Evolutionary conservation across 148 eudicot genomes (phyloP), one percentile per base, ranked within the genome.

Genomic region (Chenopodium berlandieri): DNA sequence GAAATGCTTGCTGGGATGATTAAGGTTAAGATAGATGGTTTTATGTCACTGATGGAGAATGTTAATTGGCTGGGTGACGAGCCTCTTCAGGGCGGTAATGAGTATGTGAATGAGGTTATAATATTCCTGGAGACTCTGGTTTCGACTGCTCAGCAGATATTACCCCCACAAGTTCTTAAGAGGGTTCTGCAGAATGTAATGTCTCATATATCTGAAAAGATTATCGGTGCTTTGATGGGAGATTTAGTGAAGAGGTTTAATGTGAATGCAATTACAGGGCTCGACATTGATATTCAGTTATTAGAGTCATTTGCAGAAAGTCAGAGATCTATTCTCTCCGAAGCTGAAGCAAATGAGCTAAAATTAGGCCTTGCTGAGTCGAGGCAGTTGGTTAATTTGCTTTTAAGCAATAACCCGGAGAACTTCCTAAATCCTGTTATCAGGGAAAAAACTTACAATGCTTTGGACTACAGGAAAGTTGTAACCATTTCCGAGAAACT

Each of bases 61-160:
- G 92, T 96, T 69, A 96, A 92, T 77, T 96, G 99, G 99, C 87
- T 94, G 86, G 89, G 92, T 4, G 99, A 96, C 83, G 99, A 96
- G 50, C 84, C 94, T 83, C 86, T 88, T 19, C 97, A 85, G 71
- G 86, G 87, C 65, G 99, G 94, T 58, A 96, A 96, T 80, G 99
- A 96, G 77, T 96, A 94, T 87, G 94, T 92, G 75, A 93, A 96
- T 73, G 99, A 96, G 88, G 99, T 96, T 76, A 91, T 94, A 23
- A 96, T 96, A 52, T 96, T 92, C 79, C 79, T 96, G 68, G 99
- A 96, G 77, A 94, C 97, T 44, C 80, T 96, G 83, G 92, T 94
- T 82, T 93, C 99, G 0, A 96, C 99, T n/a, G 95, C 99, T 71
- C 97, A 92, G 78, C 97, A 93, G 90, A 90, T 96, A 78, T 87